These are phyloP conservation scores for Apophysomyces sp. DNA, from an alignment of 371 early-diverging fungal genomes.

Conservation along the genomic window DNA sequence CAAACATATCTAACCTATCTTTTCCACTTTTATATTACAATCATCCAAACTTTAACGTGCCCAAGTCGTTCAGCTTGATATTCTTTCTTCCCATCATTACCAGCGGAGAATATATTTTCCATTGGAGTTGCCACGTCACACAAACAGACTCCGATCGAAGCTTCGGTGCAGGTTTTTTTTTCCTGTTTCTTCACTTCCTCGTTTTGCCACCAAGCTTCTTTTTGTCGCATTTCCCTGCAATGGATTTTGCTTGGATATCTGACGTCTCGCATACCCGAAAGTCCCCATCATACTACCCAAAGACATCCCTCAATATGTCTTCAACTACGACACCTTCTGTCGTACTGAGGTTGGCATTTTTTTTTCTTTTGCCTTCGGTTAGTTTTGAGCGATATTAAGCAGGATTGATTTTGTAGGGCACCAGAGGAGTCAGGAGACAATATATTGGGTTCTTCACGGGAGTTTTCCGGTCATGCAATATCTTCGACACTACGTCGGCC, in stretches of 20 bases:
- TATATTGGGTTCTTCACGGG: background rate
- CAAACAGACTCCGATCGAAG: background rate
- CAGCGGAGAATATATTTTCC: no score
- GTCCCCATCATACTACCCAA: conserved; percentile 5
- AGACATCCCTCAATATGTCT: background rate
- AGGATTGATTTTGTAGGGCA: background rate
- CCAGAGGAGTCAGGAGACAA: background rate
- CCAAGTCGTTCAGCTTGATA: no score
- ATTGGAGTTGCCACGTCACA: conserved; percentile 3
- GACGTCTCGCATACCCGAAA: conserved; percentile 28
- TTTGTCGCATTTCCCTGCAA: conserved; percentile 6
- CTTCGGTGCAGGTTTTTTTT: background rate
- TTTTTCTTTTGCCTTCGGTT: conserved; percentile 1
- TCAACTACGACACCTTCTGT: conserved; percentile 1
- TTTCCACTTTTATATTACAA: no score
- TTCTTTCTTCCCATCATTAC: no score
- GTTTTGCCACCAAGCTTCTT: background rate
- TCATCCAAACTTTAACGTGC: no score
- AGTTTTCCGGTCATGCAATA: conserved; percentile 3
- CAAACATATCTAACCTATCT: no score
- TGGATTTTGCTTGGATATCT: conserved; percentile 27
- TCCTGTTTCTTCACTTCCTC: background rate
- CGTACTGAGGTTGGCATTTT: conserved; percentile 2
- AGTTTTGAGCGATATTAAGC: background rate
- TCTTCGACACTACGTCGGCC: conserved; percentile 3